These are phyloP conservation scores for Coniella vitis DNA, from an alignment of 2,329 filamentous ascomycete species.

Conservation along the genomic window DNA sequence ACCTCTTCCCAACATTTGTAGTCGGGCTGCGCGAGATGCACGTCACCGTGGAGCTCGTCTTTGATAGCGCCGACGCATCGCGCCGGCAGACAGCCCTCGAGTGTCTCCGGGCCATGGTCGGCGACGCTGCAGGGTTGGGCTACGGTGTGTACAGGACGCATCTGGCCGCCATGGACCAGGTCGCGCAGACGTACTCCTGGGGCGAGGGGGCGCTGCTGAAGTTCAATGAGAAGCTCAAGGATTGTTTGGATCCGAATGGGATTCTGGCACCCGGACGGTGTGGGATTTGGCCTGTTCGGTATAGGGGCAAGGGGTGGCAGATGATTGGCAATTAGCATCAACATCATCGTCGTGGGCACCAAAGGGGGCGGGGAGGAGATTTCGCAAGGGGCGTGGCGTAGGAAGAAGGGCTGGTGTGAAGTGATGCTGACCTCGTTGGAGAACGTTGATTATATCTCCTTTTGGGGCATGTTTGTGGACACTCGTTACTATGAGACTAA, in stretches of 20 bases:
- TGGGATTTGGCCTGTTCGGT: slow-evolving; percentile 35
- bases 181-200: slow-evolving; percentile 33
- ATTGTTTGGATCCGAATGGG: slow-evolving; percentile 35
- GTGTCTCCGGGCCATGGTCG: slow-evolving; percentile 29
- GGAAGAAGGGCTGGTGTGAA: too few species aligned
- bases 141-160: slow-evolving; percentile 36
- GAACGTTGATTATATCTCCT: too few species aligned
- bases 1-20: slow-evolving; percentile 26
- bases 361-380: too few species aligned
- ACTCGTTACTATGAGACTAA: too few species aligned
- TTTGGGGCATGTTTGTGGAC: too few species aligned
- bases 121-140: slow-evolving; percentile 28
- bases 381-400: too few species aligned
- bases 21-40: slow-evolving; percentile 38
- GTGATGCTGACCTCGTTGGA: too few species aligned
- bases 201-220: slow-evolving; percentile 29
- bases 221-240: slow-evolving; percentile 32
- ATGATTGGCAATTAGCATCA: slow-evolving; percentile 27
- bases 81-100: slow-evolving; percentile 20
- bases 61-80: slow-evolving; percentile 30
- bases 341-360: too few species aligned
- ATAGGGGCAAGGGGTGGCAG: slow-evolving; percentile 28
- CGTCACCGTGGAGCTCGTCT: slow-evolving; percentile 37
- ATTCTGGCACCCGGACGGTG: slow-evolving; percentile 40
- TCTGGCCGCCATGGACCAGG: slow-evolving; percentile 33